phyloP scores from a whole-genome alignment of 164 flowering plant species.

The Umbilicus rupestris region DNA sequence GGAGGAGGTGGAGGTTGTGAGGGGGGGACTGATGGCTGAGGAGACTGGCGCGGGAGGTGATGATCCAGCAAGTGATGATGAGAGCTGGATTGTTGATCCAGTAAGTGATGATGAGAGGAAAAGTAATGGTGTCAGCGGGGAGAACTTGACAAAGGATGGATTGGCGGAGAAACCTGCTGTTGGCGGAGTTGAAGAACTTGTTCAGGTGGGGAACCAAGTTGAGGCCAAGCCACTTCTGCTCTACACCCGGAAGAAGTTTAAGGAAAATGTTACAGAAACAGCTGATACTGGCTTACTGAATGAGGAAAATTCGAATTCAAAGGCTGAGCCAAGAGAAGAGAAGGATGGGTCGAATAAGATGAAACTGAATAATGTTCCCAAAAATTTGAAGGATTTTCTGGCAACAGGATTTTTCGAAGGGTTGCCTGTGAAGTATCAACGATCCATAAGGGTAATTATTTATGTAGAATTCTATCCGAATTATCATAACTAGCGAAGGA shows the following conservation, averaged over 20 bases:
- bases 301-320: background rate
- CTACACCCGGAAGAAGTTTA: background rate
- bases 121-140: background rate
- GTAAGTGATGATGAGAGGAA: conserved; percentile 6
- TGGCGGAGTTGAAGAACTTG: background rate
- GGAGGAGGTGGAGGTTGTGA: background rate
- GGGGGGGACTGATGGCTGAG: conserved; percentile 1
- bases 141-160: conserved; percentile 5
- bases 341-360: background rate
- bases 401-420: conserved; percentile 71
- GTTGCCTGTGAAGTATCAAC: conserved; percentile 34
- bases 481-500: background rate
- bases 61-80: background rate
- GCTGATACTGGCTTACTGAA: background rate
- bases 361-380: conserved; percentile 16
- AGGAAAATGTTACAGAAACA: background rate
- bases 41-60: conserved; percentile 11
- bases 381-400: conserved; percentile 48
- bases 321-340: background rate
- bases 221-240: background rate
- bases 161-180: background rate
- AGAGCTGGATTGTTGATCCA: conserved; percentile 11
- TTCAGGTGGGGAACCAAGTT: background rate
- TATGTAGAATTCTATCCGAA: too few species aligned
- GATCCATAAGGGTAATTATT: conserved; percentile 38